A percentile compares a stretch with the other conserved stretches of the same genome.
phyloP scores from a whole-genome alignment of 192 early-diverging fungal genomes.

The Chytriomyces hyalinus region DNA sequence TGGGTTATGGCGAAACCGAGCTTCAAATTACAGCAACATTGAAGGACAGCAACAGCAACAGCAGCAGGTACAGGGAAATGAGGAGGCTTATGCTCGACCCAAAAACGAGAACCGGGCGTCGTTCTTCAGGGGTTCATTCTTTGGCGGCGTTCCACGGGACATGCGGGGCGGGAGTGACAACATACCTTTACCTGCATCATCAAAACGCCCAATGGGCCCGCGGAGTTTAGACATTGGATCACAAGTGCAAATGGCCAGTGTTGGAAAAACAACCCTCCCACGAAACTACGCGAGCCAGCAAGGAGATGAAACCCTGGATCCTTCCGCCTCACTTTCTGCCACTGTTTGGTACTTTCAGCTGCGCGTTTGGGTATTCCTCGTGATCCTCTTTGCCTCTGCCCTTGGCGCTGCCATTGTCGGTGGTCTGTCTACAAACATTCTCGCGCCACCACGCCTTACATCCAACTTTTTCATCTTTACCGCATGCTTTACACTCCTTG shows the following conservation, averaged over 20 bases:
- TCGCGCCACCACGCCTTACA: slow-evolving; percentile 1
- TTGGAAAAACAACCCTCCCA: neutral
- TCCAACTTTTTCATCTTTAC: slow-evolving; percentile 13
- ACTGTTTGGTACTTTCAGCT: slow-evolving; percentile 27
- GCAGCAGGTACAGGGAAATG: neutral
- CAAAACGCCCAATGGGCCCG: neutral
- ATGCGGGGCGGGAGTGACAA: neutral
- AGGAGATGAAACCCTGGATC: neutral
- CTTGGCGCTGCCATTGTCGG: slow-evolving; percentile 1
- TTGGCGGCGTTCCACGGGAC: slow-evolving; percentile 19
- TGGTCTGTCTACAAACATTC: neutral
- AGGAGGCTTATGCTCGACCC: neutral
- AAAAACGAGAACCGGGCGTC: neutral
- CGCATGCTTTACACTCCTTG: slow-evolving; percentile 1
- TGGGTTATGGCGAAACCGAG: neutral
- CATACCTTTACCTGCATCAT: neutral
- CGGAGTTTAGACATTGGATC: neutral
- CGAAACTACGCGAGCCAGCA: neutral
- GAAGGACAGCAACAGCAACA: too few species aligned
- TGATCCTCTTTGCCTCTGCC: neutral
- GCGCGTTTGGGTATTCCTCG: slow-evolving; percentile 11
- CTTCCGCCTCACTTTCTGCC: neutral
- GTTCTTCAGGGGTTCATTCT: slow-evolving; percentile 27
- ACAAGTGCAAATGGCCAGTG: neutral
- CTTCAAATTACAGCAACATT: neutral